These are phyloP conservation scores for Paraglomus brasilianum DNA, from an alignment of 192 early-diverging fungal species.

Conservation along the genomic window DNA sequence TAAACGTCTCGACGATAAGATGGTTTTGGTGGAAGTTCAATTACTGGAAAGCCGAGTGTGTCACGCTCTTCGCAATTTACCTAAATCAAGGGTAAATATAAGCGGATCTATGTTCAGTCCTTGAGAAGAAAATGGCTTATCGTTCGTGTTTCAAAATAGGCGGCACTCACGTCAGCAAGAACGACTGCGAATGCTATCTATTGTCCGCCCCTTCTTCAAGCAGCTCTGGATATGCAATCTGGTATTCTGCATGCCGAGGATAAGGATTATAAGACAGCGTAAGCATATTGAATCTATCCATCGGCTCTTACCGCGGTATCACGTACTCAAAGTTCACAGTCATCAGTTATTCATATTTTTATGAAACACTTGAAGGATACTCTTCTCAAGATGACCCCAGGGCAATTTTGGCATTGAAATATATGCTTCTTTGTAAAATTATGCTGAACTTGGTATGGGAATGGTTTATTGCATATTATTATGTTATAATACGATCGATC, in stretches of 20 bases:
- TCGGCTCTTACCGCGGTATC: neutral
- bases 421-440: slow-evolving; percentile 99
- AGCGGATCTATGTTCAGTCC: neutral
- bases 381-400: slow-evolving; percentile 84
- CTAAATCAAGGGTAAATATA: slow-evolving; percentile 77
- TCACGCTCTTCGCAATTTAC: slow-evolving; percentile 87
- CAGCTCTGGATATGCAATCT: slow-evolving; percentile 94
- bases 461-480: neutral
- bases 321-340: neutral
- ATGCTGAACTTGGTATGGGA: slow-evolving; percentile 91
- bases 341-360: slow-evolving; percentile 85
- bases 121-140: neutral
- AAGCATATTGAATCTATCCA: slow-evolving; percentile 31
- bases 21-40: slow-evolving; percentile 96
- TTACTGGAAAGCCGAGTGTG: slow-evolving; percentile 93
- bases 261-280: slow-evolving; percentile 98
- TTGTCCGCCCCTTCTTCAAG: slow-evolving; percentile 96
- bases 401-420: slow-evolving; percentile 90
- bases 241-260: slow-evolving; percentile 98
- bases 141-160: slow-evolving; percentile 41
- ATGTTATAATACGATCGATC: slow-evolving; percentile 2
- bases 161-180: slow-evolving; percentile 93
- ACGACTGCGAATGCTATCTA: slow-evolving; percentile 98
- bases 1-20: slow-evolving; percentile 99
- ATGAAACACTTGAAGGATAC: slow-evolving; percentile 95